Percentiles rank a stretch among this genome's conserved stretches.
phyloP scores from a whole-genome alignment of 495 filamentous ascomycete genomes.

The Podospora comata region DNA sequence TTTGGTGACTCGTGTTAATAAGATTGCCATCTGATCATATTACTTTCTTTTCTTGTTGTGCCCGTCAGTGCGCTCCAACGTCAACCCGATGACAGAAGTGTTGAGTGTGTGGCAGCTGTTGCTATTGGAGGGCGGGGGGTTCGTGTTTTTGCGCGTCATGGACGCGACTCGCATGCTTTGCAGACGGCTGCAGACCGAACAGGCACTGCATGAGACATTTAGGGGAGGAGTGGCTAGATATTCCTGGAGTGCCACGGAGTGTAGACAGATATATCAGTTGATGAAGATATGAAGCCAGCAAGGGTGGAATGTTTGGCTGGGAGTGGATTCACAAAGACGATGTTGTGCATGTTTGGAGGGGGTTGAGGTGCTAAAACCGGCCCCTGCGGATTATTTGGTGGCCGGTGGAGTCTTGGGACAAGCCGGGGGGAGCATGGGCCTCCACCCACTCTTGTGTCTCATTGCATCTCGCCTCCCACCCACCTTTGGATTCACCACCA shows the following conservation, averaged over 20 bases:
- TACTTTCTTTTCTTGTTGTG: not conserved
- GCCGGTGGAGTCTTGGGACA: not conserved
- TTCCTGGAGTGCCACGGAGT: no score
- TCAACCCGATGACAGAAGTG: not conserved
- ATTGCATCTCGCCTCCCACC: not conserved
- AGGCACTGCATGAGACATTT: not conserved
- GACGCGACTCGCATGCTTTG: slow-evolving; percentile 10
- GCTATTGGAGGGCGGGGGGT: slow-evolving; percentile 7
- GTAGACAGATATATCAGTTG: no score
- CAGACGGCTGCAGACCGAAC: not conserved
- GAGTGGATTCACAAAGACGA: not conserved
- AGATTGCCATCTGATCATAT: not conserved
- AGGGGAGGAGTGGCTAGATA: no score
- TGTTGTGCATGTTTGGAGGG: slow-evolving; percentile 1
- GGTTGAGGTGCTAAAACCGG: slow-evolving; percentile 10
- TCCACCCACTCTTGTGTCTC: not conserved
- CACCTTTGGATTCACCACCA: not conserved
- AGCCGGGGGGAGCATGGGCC: slow-evolving; percentile 5
- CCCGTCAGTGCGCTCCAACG: not conserved
- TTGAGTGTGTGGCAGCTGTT: not conserved
- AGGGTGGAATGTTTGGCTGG: not conserved
- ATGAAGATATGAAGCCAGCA: no score
- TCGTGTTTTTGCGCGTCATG: slow-evolving; percentile 18
- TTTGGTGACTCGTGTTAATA: not conserved
- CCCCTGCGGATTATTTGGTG: not conserved